Conservation (phyloP, 2,329 filamentous ascomycete species). For the Claviceps monticola region DNA sequence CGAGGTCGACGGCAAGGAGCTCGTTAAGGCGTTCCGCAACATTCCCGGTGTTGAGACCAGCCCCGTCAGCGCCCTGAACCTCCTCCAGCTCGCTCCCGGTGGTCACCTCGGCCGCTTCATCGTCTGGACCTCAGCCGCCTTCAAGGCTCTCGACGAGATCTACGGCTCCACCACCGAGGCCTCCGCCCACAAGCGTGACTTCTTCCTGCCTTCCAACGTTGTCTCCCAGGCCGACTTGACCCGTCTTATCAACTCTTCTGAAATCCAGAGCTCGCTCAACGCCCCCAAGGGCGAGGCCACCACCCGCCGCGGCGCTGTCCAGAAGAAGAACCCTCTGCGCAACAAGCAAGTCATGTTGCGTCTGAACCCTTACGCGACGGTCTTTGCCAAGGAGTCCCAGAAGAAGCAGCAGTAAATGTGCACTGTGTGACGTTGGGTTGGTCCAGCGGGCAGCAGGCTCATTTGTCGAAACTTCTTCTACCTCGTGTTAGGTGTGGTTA, state of each 20-base stretch:
- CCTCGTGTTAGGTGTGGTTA: background rate
- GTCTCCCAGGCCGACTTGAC: slow-evolving; percentile 89
- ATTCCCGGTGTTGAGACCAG: slow-evolving; percentile 95
- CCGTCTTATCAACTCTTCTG: slow-evolving; percentile 98
- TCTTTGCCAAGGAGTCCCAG: slow-evolving; percentile 59
- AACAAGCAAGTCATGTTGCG: slow-evolving; percentile 99
- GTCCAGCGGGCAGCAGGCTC: background rate
- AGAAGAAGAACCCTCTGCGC: slow-evolving; percentile 99
- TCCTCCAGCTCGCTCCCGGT: slow-evolving; percentile 97
- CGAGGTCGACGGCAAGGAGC: slow-evolving; percentile 86
- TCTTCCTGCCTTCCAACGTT: slow-evolving; percentile 84
- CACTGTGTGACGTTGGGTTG: background rate
- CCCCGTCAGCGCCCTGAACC: slow-evolving; percentile 87
- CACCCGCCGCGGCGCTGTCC: slow-evolving; percentile 80
- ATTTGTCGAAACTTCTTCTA: background rate
- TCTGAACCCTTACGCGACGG: slow-evolving; percentile 93
- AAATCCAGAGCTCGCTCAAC: slow-evolving; percentile 91
- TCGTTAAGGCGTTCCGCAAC: slow-evolving; percentile 95
- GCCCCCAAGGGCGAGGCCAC: slow-evolving; percentile 78
- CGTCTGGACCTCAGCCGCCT: slow-evolving; percentile 95
- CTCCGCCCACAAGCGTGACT: slow-evolving; percentile 96
- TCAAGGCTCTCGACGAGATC: slow-evolving; percentile 91
- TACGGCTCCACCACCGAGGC: slow-evolving; percentile 88
- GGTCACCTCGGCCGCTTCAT: slow-evolving; percentile 98
- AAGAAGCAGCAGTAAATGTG: slow-evolving; percentile 21